phyloP scores from a whole-genome alignment of 192 early-diverging fungal species.

The Coemansia sp. region DNA sequence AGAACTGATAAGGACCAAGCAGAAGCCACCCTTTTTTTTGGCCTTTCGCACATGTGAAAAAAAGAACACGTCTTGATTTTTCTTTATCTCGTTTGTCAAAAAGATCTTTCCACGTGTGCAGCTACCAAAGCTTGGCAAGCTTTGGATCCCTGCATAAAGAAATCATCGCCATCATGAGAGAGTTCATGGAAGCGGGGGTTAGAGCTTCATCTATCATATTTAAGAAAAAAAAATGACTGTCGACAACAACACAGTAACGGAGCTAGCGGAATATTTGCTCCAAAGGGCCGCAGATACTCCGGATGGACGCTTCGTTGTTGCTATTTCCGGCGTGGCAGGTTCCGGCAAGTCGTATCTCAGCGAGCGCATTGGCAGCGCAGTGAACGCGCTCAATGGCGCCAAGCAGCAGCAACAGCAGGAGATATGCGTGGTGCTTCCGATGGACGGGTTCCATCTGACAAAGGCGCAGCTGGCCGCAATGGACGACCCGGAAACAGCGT shows the following conservation, averaged over 20 bases:
- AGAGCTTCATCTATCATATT: no score
- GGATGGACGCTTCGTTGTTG: slow-evolving; percentile 18
- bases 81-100: no score
- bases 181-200: no score
- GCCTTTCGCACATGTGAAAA: no score
- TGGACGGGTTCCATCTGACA: slow-evolving; percentile 63
- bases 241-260: background rate
- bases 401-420: background rate
- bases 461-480: slow-evolving; percentile 18
- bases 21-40: no score
- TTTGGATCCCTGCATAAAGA: no score
- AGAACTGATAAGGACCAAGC: no score
- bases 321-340: slow-evolving; percentile 29
- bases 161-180: no score
- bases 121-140: no score
- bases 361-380: slow-evolving; percentile 8
- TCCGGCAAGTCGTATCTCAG: slow-evolving; percentile 42
- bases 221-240: background rate
- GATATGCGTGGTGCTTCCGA: slow-evolving; percentile 46
- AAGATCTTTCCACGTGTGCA: no score
- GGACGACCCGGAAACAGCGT: slow-evolving; percentile 41
- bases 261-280: slow-evolving; percentile 13
- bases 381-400: slow-evolving; percentile 11
- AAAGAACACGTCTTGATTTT: no score
- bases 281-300: background rate